Evolutionary conservation across 129 eudicot species (phyloP).

Genomic region (Arctium minus): DNA sequence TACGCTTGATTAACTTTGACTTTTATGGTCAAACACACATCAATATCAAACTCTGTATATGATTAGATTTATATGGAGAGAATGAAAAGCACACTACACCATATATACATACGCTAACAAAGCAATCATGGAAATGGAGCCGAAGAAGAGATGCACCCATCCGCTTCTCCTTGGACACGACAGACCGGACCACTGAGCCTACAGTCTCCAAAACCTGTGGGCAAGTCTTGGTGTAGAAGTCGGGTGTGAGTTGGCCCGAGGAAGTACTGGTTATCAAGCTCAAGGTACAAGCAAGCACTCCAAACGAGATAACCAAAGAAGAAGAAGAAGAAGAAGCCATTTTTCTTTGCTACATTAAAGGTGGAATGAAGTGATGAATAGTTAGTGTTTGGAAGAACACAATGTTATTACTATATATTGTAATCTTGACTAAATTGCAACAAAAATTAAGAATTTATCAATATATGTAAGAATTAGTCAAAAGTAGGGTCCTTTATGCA

Average conservation of each 20-base stretch:
- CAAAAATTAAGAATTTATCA: background rate
- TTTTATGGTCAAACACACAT: background rate
- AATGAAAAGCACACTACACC: background rate
- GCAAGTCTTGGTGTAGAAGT: conserved; percentile 42
- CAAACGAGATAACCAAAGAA: conserved; percentile 4
- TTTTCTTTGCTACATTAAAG: background rate
- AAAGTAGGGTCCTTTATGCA: no score
- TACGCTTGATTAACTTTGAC: no score
- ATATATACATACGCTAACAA: conserved; percentile 37
- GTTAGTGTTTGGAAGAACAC: no score
- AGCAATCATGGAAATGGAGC: conserved; percentile 57
- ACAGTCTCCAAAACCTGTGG: conserved; percentile 35
- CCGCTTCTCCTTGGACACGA: conserved; percentile 44
- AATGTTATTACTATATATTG: conserved; percentile 1
- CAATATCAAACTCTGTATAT: background rate
- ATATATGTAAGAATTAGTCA: no score
- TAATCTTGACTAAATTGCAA: conserved; percentile 13
- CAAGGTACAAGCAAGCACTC: conserved; percentile 18
- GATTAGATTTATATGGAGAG: background rate
- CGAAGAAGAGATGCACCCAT: conserved; percentile 72
- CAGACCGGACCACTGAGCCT: conserved; percentile 28
- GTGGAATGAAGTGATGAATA: no score
- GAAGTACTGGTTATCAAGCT: conserved; percentile 23
- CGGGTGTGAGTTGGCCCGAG: conserved; percentile 36
- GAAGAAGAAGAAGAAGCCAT: background rate